Evolutionary conservation across 257 asterid species (phyloP).

Genomic region (Lantana camara): DNA sequence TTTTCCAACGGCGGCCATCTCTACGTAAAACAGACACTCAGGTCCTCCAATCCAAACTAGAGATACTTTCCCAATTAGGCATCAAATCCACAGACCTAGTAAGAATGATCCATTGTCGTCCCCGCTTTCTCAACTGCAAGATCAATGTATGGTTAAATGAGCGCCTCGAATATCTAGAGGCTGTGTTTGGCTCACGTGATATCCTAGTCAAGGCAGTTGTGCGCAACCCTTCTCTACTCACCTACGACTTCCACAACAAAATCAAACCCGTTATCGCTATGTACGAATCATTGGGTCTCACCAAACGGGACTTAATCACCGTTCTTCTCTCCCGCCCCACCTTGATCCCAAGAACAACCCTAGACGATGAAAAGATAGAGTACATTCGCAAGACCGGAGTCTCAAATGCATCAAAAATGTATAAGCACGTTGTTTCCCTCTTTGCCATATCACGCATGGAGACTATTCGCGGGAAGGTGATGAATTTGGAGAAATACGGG

Average conservation of each 20-base stretch:
- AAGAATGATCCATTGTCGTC: conserved; percentile 67
- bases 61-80: conserved; percentile 56
- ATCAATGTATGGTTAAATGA: conserved; percentile 47
- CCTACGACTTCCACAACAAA: conserved; percentile 61
- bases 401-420: conserved; percentile 57
- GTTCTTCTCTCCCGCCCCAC: conserved; percentile 76
- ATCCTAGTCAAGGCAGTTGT: conserved; percentile 62
- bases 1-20: conserved; percentile 60
- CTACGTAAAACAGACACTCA: conserved; percentile 43
- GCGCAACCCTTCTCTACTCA: conserved; percentile 80
- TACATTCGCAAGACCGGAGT: conserved; percentile 65
- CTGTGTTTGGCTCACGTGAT: conserved; percentile 59
- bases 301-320: conserved; percentile 52
- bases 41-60: conserved; percentile 58
- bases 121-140: conserved; percentile 62
- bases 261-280: conserved; percentile 59
- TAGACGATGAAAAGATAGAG: conserved; percentile 61
- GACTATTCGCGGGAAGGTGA: conserved; percentile 68
- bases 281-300: conserved; percentile 63
- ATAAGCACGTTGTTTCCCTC: conserved; percentile 67
- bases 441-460: conserved; percentile 68
- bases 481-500: conserved; percentile 71
- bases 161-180: conserved; percentile 55
- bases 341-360: conserved; percentile 57
- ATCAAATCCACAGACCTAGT: conserved; percentile 56